These are phyloP conservation scores for Pestalotiopsis sp. DNA, from an alignment of 2,329 filamentous ascomycete species.

Conservation along the genomic window DNA sequence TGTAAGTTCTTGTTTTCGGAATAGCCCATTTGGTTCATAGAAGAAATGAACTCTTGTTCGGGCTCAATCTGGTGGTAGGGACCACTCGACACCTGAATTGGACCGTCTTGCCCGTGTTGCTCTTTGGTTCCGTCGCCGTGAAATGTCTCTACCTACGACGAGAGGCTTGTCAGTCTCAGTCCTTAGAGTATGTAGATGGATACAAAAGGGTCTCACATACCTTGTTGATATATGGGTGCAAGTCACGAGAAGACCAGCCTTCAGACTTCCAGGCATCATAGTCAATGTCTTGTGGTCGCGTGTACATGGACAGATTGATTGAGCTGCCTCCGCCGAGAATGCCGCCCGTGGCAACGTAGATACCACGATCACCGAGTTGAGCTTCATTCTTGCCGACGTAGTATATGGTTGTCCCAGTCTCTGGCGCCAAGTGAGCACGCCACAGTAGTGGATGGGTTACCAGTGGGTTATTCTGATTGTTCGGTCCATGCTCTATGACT, in stretches of 20 bases:
- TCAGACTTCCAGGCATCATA: constrained; percentile 22
- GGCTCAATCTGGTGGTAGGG: constrained; percentile 41
- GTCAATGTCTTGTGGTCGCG: constrained; percentile 29
- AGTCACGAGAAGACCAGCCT: constrained; percentile 22
- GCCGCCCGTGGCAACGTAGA: constrained; percentile 25
- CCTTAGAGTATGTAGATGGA: not conserved
- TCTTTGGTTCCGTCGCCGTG: constrained; percentile 44
- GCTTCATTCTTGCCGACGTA: not conserved
- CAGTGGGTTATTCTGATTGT: not conserved
- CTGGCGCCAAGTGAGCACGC: not conserved
- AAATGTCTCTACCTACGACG: constrained; percentile 53
- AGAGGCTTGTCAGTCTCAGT: not conserved
- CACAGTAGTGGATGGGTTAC: not conserved
- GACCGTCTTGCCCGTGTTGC: constrained; percentile 54
- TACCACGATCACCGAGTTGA: not conserved
- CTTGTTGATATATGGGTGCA: constrained; percentile 31
- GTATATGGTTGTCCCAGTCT: not conserved
- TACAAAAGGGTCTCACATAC: constrained; percentile 12
- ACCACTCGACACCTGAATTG: constrained; percentile 55
- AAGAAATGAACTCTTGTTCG: constrained; percentile 51
- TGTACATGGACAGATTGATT: constrained; percentile 46
- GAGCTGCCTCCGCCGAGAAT: constrained; percentile 54
- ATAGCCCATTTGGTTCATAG: constrained; percentile 48
- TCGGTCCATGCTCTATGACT: not conserved
- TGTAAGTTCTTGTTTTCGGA: constrained; percentile 54